Base-by-base conservation (phyloP, 1,284 basidiomycete genomes). In the Crepidotus sp. region DNA sequence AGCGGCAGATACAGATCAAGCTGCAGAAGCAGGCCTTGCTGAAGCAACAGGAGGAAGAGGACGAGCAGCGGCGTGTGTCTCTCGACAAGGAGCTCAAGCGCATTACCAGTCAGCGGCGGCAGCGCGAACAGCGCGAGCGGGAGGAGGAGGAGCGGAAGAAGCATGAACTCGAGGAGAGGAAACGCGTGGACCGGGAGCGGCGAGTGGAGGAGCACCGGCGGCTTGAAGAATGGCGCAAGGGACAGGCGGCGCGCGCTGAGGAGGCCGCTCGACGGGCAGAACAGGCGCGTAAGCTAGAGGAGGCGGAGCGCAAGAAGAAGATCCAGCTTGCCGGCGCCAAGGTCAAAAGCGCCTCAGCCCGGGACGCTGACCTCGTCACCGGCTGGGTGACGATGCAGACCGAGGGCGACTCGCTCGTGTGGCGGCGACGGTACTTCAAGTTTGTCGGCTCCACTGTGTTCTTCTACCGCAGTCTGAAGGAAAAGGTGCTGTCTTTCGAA, bases 311-410 rank as follows among this genome's bases (percentile, higher is more conserved):
- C 55, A 66, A 62, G 45, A 61, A 62, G 37, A 71, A 67, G 45
- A 71, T 76, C 8, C 59, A 66, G 36, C 56, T 61, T 24, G 68
- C 69, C 17, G 67, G 69, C 50, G 64, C 66, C 22, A 67, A 66
- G 42, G 60, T 72, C 21, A 69, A 68, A 50, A 59, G 56, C 21
- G 64, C 63, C n/a, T 57, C 55, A 26, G 56, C 58, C 36, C n/a
- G n/a, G n/a, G 57, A 64, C 22, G 61, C 59, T 10, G 54, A 59
- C 39, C 51, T 71, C n/a, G 57, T 75, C 51, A 67, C 66, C 5
- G 83, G 82, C 0, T 83, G 79, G 77, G 70, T 82, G 4, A 82
- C 80, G 1, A 64, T 85, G 33, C 82, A 83, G 57, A 69, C 68
- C 1, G 62, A n/a, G n/a, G n/a, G 67, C 15, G 73, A 75, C 17